Conservation (phyloP, 139 green algal genomes). For the Desmodesmus armatus region DNA sequence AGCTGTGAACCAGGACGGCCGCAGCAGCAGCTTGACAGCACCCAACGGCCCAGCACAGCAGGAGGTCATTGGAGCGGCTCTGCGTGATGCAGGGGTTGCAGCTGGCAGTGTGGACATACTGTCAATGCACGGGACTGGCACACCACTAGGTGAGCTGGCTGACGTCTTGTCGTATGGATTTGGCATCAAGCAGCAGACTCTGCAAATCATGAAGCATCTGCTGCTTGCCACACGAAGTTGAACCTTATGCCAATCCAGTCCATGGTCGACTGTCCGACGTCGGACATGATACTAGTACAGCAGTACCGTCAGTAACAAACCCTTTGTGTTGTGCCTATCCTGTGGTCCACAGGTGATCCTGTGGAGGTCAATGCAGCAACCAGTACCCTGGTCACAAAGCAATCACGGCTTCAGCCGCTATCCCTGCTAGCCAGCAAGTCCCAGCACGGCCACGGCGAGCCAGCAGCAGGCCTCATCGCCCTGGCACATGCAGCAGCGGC, state of each 20-base stretch:
- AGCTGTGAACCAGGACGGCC: conserved; percentile 82
- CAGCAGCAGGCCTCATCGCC: conserved; percentile 77
- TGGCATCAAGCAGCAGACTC: too few relatives aligned
- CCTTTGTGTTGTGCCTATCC: too few relatives aligned
- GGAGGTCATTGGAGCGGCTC: conserved; percentile 71
- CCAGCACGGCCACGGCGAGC: conserved; percentile 76
- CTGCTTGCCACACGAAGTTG: too few relatives aligned
- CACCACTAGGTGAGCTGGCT: conserved; percentile 45
- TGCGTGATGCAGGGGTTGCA: conserved; percentile 36
- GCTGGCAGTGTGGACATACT: conserved; percentile 45
- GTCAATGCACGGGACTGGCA: conserved; percentile 68
- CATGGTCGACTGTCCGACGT: too few relatives aligned
- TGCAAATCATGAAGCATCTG: too few relatives aligned
- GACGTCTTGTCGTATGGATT: too few relatives aligned
- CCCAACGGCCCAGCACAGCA: conserved; percentile 92
- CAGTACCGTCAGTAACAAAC: too few relatives aligned
- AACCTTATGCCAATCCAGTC: too few relatives aligned
- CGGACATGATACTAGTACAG: too few relatives aligned
- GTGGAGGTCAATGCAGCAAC: conserved; percentile 44
- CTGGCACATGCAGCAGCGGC: conserved; percentile 51
- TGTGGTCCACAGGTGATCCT: conserved; percentile 9
- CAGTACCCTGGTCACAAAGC: background rate
- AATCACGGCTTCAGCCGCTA: conserved; percentile 13
- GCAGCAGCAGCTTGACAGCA: conserved; percentile 86
- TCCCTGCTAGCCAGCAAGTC: conserved; percentile 66